These are phyloP conservation scores for Aspergillus incahuasiensis DNA, from an alignment of 495 filamentous ascomycete genomes.

Conservation along the genomic window DNA sequence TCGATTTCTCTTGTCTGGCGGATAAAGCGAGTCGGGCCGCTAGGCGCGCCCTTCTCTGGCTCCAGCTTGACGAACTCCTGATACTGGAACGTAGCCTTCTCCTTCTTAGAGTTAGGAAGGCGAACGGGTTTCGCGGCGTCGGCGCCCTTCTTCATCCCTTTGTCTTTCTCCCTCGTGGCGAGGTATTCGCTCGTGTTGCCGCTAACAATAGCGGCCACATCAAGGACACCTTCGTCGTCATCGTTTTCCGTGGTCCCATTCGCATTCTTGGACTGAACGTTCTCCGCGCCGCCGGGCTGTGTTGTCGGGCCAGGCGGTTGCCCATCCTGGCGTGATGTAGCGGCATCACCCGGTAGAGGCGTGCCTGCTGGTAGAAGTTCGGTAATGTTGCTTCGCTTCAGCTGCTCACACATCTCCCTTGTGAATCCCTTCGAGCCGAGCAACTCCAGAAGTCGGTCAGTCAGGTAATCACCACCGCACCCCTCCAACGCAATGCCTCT, in stretches of 20 bases:
- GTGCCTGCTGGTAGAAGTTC: conserved; percentile 74
- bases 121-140: conserved; percentile 49
- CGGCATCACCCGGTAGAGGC: conserved; percentile 50
- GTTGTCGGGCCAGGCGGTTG: conserved; percentile 57
- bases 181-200: conserved; percentile 91
- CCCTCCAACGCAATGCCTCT: conserved; percentile 58
- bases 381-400: conserved; percentile 84
- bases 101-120: conserved; percentile 77
- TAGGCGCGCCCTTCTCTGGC: conserved; percentile 23
- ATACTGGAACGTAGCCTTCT: conserved; percentile 72
- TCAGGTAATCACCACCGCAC: conserved; percentile 87
- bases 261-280: conserved; percentile 15
- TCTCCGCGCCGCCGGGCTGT: conserved; percentile 16
- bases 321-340: conserved; percentile 43
- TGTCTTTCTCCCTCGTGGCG: conserved; percentile 87
- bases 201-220: conserved; percentile 91
- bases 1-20: conserved; percentile 66
- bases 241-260: conserved; percentile 42
- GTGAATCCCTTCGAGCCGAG: conserved; percentile 67
- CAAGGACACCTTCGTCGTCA: conserved; percentile 80
- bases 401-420: conserved; percentile 87
- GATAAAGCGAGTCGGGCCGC: conserved; percentile 29
- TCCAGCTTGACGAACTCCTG: conserved; percentile 68
- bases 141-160: conserved; percentile 62
- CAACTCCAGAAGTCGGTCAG: conserved; percentile 63